phyloP scores from a whole-genome alignment of 1,139 yeast species.

The Yamadazyma taylorii region DNA sequence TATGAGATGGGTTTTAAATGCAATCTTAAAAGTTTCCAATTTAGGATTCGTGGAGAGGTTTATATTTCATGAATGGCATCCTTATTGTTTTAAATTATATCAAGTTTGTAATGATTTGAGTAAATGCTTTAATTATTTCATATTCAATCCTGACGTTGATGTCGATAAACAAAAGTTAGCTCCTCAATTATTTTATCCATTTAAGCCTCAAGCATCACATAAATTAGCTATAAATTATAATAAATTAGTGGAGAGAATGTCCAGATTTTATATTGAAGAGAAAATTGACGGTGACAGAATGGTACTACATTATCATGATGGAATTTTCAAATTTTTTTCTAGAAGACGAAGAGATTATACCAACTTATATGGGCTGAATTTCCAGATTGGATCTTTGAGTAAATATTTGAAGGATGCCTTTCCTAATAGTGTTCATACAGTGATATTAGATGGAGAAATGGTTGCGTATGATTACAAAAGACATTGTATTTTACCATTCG shows the following conservation, averaged over 20 bases:
- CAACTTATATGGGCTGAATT: constrained; percentile 65
- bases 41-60: constrained; percentile 61
- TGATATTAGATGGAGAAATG: constrained; percentile 91
- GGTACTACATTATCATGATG: constrained; percentile 58
- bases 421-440: constrained; percentile 39
- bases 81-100: constrained; percentile 67
- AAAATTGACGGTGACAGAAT: constrained; percentile 93
- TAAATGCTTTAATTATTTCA: constrained; percentile 58
- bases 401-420: constrained; percentile 50
- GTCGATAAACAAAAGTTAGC: constrained; percentile 44
- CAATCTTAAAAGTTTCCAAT: constrained; percentile 59
- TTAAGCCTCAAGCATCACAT: constrained; percentile 71
- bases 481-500: constrained; percentile 70
- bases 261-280: constrained; percentile 73
- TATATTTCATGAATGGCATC: constrained; percentile 74
- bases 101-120: constrained; percentile 69
- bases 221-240: constrained; percentile 51
- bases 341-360: constrained; percentile 76
- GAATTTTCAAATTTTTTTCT: constrained; percentile 58
- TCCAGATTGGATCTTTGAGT: constrained; percentile 61
- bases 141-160: constrained; percentile 38
- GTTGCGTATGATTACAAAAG: constrained; percentile 75
- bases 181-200: constrained; percentile 53
- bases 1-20: constrained; percentile 67
- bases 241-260: constrained; percentile 45